Evolutionary conservation across 257 asterid species (phyloP), one percentile per base, ranked within the genome.

Genomic region (Ligustrum vulgare): DNA sequence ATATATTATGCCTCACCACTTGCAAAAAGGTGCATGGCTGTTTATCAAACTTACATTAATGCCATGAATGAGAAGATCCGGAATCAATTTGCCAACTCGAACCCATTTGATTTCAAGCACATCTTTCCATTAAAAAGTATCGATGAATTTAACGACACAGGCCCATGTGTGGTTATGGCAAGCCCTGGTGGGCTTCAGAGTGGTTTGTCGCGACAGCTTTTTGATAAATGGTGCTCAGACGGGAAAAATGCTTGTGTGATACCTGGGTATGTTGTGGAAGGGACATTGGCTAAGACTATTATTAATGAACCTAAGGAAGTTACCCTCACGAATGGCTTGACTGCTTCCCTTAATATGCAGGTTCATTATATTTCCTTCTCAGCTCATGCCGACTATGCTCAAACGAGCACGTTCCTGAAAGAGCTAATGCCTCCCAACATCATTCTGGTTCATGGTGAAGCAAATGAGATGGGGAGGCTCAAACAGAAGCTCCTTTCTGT

Each of bases 361-460:
- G 97, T 95, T 32, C 97, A 91, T 83, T 95, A 95, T 69, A 87
- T 95, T 77, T 95, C 98, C 75, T 95, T 93, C 87, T 93, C 97
- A 15, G 99, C 99, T 81, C 99, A 95, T 3, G 99, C 99, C 0
- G 99, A 95, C 75, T 95, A 90, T 77, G 88, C 64, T 32, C 99
- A 95, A 82, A 95, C 99, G 8, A 93, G 99, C 86, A 86, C 97
- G 1, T 95, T 95, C 68, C 81, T 95, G 86, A 80, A 89, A 80
- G 97, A 91, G 89, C 97, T 95, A 45, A 93, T 87, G 97, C 97
- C 99, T 54, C 97, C 99, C 56, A 93, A 95, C 82, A 93, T 95
- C 77, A 93, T 95, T 74, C 81, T 93, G 82, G 99, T 91, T 41
- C 98, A 95, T 13, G 98, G 97, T 36, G 99, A 85, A 73, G 91